Evolutionary conservation across 164 flowering plant genomes (phyloP).

Genomic region (Echeveria elegans): DNA sequence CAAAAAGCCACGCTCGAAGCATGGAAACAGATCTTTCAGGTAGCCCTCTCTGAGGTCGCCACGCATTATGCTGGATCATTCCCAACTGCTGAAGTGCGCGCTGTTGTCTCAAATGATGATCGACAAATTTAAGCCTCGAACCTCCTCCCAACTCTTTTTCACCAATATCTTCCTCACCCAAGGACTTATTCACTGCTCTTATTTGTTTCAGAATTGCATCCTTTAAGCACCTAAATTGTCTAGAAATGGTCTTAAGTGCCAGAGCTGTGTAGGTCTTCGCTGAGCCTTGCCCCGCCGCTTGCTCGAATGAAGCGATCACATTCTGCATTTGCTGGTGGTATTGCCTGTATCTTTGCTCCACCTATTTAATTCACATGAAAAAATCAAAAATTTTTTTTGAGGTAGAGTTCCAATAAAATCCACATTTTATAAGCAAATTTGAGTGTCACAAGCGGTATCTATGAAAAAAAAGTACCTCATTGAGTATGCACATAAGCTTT

Average conservation of each 20-base stretch:
- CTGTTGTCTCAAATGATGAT: conserved; percentile 79
- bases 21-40: conserved; percentile 95
- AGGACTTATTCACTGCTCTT: conserved; percentile 40
- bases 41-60: conserved; percentile 98
- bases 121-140: conserved; percentile 69
- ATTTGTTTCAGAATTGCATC: conserved; percentile 77
- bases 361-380: conserved; percentile 32
- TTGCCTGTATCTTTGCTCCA: conserved; percentile 92
- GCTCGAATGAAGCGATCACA: conserved; percentile 72
- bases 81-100: conserved; percentile 89
- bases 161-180: conserved; percentile 65
- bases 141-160: conserved; percentile 41
- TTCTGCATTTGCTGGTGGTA: conserved; percentile 95
- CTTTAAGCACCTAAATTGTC: conserved; percentile 81
- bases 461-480: conserved; percentile 47
- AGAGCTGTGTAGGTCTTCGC: conserved; percentile 88
- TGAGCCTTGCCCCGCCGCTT: conserved; percentile 75
- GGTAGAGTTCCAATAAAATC: not conserved
- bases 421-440: not conserved
- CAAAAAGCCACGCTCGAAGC: conserved; percentile 99
- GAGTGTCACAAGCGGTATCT: not conserved
- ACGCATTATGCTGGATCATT: conserved; percentile 93
- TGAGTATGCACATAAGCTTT: conserved; percentile 85
- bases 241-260: conserved; percentile 82
- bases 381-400: not conserved